Evolutionary conservation across 768 basidiomycete genomes (phyloP).

Genomic region (Rhizopogon salebrosus): DNA sequence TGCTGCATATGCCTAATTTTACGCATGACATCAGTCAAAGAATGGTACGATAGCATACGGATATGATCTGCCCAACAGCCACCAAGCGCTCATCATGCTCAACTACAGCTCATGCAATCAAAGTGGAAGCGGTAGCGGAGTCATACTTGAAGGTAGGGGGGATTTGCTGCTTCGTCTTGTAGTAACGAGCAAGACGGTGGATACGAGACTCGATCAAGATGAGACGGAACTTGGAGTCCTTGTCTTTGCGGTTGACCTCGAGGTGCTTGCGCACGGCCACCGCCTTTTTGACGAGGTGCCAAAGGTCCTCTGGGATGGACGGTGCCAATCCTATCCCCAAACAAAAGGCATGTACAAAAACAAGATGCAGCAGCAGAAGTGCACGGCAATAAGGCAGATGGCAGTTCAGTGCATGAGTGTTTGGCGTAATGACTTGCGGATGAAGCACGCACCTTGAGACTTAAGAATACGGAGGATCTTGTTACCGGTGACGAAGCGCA

Average conservation of each 20-base stretch:
- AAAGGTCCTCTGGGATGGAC: constrained; percentile 97
- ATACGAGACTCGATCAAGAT: constrained; percentile 99
- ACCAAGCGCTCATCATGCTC: not conserved
- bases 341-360: constrained; percentile 35
- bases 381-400: not conserved
- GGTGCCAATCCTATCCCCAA: constrained; percentile 88
- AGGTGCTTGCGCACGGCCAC: constrained; percentile 98
- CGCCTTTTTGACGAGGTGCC: constrained; percentile 99
- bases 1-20: constrained; percentile 1
- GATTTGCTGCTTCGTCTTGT: constrained; percentile 98
- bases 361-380: constrained; percentile 3
- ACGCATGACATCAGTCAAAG: not conserved
- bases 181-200: constrained; percentile 96
- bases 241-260: constrained; percentile 97
- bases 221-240: constrained; percentile 94
- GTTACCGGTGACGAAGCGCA: constrained; percentile 97
- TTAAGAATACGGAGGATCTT: constrained; percentile 99
- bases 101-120: constrained; percentile 58
- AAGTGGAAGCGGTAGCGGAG: constrained; percentile 87
- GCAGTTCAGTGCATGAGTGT: constrained; percentile 20
- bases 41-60: not conserved
- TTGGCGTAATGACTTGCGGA: not conserved
- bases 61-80: not conserved
- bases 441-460: constrained; percentile 67
- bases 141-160: constrained; percentile 99